Base-by-base conservation (phyloP, 2,329 filamentous ascomycete species). In the Cercospora sp. region DNA sequence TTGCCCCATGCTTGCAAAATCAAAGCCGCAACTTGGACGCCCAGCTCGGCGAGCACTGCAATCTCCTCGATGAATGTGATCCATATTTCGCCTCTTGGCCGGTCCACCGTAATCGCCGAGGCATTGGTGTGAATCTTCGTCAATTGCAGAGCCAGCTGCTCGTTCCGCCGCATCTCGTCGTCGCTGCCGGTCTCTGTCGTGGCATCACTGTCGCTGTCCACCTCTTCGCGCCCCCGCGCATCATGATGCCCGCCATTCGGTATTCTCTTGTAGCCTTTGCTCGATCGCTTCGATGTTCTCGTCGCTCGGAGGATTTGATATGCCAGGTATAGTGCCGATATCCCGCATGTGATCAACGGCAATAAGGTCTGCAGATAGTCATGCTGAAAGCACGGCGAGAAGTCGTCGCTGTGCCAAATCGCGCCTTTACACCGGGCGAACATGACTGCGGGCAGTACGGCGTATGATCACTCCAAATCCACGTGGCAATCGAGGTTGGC, bases 321-420 rank as follows among this genome's bases (percentile, higher is more conserved):
- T 20, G 85, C 73, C 66, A 97, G 86, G 73, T 89, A 84, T 63
- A 91, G 77, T 72, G 94, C 78, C 6, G 95, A 98, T 28, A 91
- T 74, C 70, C 81, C 85, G 79, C 93, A 87, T 67, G 90, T 84
- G 69, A 89, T 81, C 69, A 95, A 83, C 64, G 95, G 95, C 64
- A 98, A 85, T 58, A 96, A 83, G 69, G 92, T 88, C 80, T 92
- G 90, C 64, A 96, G 86, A 79, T 91, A 94, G 79, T 92, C 88
- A 79, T 82, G 83, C 77, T 87, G 84, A 73, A 90, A 89, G 76
- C 88, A 90, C 66, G 73, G 75, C 55, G 86, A 86, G 74, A 90
- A 84, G 79, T 90, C 88, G 78, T 90, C 88, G 69, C 81, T 77
- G 72, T 82, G 81, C 88, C 88, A 90, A 71, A 87, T 76, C 39